Evolutionary conservation across 306 rosid genomes (phyloP), one percentile per base, ranked within the genome.

Genomic region (Cyclanthera cordifolia): DNA sequence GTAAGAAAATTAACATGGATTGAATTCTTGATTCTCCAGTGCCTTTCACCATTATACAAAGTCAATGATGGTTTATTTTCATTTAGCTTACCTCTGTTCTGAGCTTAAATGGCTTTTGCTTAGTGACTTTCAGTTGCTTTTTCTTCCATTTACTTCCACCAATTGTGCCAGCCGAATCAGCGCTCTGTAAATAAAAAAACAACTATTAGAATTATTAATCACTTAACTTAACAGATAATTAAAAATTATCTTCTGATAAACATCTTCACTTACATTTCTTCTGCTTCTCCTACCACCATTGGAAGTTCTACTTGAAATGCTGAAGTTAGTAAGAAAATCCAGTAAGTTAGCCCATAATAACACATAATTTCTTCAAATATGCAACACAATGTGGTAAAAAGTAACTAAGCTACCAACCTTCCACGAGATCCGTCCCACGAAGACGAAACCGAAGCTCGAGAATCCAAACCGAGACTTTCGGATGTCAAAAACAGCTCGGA

Each of bases 101-200:
- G 50, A 94, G 88, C 84, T 85, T 90, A 76, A 93, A 93, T 24
- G 99, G 99, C 53, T 87, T 85, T 34, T 74, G 88, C 74, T 82
- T 82, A 14, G 92, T 90, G 41, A 75, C 84, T 81, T 75, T 88
- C 32, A 71, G 82, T 77, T 82, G 81, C 76, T 85, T 82, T 79
- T 83, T 85, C 75, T 82, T 88, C 96, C 90, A 76, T 82, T 79
- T 86, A 53, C 85, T 80, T 57, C 90, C 96, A 60, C 88, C 90
- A 39, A 79, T 65, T 52, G 86, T 78, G 34, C 74, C 61, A 24
- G 79, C 76, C 7, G 96, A 90, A 56, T 83, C 97, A 12, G 77
- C 76, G 78, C 99, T 94, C 99, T 94, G 79, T 65, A 79, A 60
- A 2, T 32, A 69, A 76, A 39, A 76, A 39, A 56, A 70, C 45